Evolutionary conservation across 371 early-diverging fungal genomes (phyloP).

Genomic region (Mucor piriformis): DNA sequence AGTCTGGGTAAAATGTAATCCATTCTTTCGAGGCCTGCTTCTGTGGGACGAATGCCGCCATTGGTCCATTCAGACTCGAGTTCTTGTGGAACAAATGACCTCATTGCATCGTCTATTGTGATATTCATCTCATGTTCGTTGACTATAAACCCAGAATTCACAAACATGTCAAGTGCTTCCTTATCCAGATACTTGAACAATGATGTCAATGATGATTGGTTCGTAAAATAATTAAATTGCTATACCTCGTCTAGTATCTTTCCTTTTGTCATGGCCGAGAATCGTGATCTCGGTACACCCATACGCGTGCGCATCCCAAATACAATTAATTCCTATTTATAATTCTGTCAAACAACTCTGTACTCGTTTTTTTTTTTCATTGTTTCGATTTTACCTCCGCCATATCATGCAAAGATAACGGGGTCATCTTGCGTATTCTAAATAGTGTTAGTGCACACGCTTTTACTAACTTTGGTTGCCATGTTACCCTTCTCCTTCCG

Average conservation of each 20-base stretch:
- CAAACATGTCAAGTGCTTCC: slow-evolving; percentile 25
- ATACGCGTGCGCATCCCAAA: slow-evolving; percentile 72
- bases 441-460: not conserved
- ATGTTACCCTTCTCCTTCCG: slow-evolving; percentile 70
- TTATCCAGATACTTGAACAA: slow-evolving; percentile 25
- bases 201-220: not conserved
- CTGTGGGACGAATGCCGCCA: slow-evolving; percentile 47
- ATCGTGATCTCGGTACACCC: slow-evolving; percentile 53
- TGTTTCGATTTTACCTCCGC: slow-evolving; percentile 20
- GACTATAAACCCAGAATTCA: slow-evolving; percentile 29
- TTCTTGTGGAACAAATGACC: slow-evolving; percentile 29
- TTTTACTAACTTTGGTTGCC: not conserved
- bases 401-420: slow-evolving; percentile 28
- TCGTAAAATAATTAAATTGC: not conserved
- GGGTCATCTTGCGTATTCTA: slow-evolving; percentile 32
- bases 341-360: not conserved
- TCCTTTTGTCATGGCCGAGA: slow-evolving; percentile 33
- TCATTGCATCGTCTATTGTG: not conserved
- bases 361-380: not conserved
- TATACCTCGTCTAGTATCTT: slow-evolving; percentile 28
- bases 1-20: slow-evolving; percentile 41
- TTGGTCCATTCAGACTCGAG: slow-evolving; percentile 20
- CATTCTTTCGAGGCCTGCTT: slow-evolving; percentile 41
- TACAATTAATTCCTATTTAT: slow-evolving; percentile 62
- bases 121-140: slow-evolving; percentile 14